Evolutionary conservation across 306 rosid species (phyloP), one percentile per base, ranked within the genome.

Genomic region (Sophora flavescens): DNA sequence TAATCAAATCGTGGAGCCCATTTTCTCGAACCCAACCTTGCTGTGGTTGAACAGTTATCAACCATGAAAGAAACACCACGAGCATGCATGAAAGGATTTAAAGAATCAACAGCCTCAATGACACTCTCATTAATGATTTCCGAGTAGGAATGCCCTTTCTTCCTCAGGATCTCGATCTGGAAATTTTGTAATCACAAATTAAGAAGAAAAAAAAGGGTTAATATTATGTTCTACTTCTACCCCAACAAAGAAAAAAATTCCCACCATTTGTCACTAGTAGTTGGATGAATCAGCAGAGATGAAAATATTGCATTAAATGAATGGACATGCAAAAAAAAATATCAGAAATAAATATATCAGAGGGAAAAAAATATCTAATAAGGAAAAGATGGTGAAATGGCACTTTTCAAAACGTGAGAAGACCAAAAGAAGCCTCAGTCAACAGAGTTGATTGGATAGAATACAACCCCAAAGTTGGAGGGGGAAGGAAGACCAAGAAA

Each of bases 31-130:
- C 99, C 99, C 88, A 95, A 73, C 63, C 99, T 91, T 22, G 99
- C 97, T 2, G 99, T 95, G 61, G 99, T 95, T 2, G 99, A 95
- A 72, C 99, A 95, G 72, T 95, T 92, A 70, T 95, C 99, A 28
- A 95, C 99, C 99, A 95, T 95, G 88, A 95, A 95, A 6, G 99
- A 83, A 74, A 95, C 97, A 60, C 99, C 99, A 12, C 99, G 96
- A 15, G 99, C 99, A 63, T 95, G 99, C 99, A 95, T 95, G 83
- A 95, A 95, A 51, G 99, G 99, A 70, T 95, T 95, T 89, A 95
- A 74, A 50, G 99, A 95, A 74, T 95, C 99, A 50, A 95, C 99
- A 0, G 99, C 78, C 76, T 95, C 99, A 0, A 95, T 95, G 81
- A 95, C 93, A 70, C 99, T 95, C 86, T 95, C 99, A 13, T 95